Evolutionary conservation across 257 asterid genomes (phyloP).

Genomic region (Craterostigma plantagineum): DNA sequence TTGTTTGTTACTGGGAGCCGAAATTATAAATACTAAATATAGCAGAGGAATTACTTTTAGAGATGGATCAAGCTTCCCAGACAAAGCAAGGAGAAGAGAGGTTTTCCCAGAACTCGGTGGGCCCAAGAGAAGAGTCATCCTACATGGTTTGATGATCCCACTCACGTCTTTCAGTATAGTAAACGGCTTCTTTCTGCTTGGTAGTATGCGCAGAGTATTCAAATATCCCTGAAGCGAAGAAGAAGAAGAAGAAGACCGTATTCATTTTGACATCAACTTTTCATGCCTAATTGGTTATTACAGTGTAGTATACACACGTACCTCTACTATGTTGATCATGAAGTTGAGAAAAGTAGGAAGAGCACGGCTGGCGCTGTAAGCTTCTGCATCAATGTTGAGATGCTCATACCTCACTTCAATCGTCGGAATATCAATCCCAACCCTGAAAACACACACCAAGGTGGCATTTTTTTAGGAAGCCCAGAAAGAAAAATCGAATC

Average conservation of each 20-base stretch:
- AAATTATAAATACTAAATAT: too few relatives aligned
- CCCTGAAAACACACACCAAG: constrained; percentile 13
- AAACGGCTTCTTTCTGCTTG: constrained; percentile 33
- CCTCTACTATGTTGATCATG: constrained; percentile 24
- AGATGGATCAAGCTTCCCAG: constrained; percentile 43
- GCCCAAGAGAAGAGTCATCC: constrained; percentile 46
- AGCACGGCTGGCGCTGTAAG: constrained; percentile 21
- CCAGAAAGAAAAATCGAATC: neutral
- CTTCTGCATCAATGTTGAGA: constrained; percentile 25
- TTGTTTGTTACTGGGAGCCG: too few relatives aligned
- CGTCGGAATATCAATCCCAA: constrained; percentile 40
- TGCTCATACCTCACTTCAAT: constrained; percentile 40
- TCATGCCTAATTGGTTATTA: too few relatives aligned
- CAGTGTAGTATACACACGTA: constrained; percentile 5
- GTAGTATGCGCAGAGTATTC: constrained; percentile 22
- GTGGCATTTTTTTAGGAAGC: too few relatives aligned
- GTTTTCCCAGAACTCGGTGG: constrained; percentile 57
- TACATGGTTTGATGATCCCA: constrained; percentile 46
- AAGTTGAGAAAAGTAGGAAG: constrained; percentile 32
- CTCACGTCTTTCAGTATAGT: constrained; percentile 45
- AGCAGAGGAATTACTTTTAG: constrained; percentile 45
- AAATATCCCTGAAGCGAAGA: constrained; percentile 25
- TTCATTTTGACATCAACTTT: too few relatives aligned
- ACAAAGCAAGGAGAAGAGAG: constrained; percentile 38
- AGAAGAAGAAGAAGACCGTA: too few relatives aligned